These are phyloP conservation scores for Aspergillus quadrilineatus DNA, from an alignment of 2,329 filamentous ascomycete genomes.

Conservation along the genomic window DNA sequence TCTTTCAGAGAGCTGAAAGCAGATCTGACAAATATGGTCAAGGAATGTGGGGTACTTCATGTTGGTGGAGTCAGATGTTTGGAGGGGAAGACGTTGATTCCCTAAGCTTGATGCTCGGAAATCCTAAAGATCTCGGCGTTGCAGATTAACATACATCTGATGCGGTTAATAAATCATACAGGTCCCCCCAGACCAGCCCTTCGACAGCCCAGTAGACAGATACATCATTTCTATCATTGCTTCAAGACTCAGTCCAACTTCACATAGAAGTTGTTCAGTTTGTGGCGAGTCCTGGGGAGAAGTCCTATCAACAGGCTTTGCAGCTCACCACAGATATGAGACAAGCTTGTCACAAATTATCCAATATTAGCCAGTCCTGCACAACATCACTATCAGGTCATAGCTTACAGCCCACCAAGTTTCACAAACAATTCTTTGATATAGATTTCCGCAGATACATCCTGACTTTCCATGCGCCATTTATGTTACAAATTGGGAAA, in stretches of 20 bases:
- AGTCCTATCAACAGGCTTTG: conserved; percentile 20
- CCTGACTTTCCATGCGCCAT: conserved; percentile 19
- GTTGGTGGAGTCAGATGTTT: too few relatives aligned
- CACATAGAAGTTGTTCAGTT: conserved; percentile 11
- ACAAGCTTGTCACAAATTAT: conserved; percentile 12
- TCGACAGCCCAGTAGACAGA: conserved; percentile 20
- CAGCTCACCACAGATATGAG: conserved; percentile 16
- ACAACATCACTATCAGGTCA: background rate
- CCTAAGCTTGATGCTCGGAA: conserved; percentile 15
- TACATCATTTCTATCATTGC: conserved; percentile 25
- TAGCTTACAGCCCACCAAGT: background rate
- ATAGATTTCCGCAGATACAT: conserved; percentile 20
- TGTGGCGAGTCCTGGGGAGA: conserved; percentile 2
- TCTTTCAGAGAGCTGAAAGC: conserved; percentile 12
- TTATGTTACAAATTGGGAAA: conserved; percentile 14
- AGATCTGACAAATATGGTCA: conserved; percentile 15
- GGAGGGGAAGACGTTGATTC: conserved; percentile 21
- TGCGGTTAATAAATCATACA: conserved; percentile 25
- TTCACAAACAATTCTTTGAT: conserved; percentile 17
- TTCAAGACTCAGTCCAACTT: conserved; percentile 11
- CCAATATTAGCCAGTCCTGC: conserved; percentile 2
- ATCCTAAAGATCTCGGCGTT: conserved; percentile 21
- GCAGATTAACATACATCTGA: conserved; percentile 24
- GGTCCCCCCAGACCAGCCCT: conserved; percentile 15
- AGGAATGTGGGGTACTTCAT: conserved; percentile 19